These are phyloP conservation scores for Penicillium palitans DNA, from an alignment of 2,329 filamentous ascomycete species.

Conservation along the genomic window DNA sequence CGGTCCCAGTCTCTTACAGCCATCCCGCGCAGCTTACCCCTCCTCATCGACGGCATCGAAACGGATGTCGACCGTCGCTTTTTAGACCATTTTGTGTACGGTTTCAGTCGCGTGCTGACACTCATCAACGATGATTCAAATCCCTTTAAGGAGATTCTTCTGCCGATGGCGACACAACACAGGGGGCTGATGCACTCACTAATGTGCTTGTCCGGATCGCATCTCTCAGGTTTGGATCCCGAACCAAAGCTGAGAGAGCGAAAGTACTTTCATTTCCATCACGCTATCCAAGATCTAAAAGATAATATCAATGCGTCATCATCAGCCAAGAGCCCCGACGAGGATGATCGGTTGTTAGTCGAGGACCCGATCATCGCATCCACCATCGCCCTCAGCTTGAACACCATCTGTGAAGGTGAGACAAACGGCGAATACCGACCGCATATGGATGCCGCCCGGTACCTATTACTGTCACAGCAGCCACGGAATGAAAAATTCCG, in stretches of 20 bases:
- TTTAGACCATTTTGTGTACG: conserved; percentile 77
- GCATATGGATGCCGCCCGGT: conserved; percentile 74
- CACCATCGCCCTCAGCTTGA: conserved; percentile 60
- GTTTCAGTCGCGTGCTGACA: conserved; percentile 77
- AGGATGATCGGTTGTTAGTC: conserved; percentile 43
- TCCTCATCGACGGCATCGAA: conserved; percentile 77
- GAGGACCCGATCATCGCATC: conserved; percentile 63
- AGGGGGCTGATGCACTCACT: conserved; percentile 88
- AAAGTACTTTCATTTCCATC: conserved; percentile 56
- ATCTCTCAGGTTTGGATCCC: conserved; percentile 58
- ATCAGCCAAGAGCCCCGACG: conserved; percentile 19
- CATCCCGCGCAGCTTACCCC: conserved; percentile 51
- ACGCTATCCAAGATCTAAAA: conserved; percentile 43
- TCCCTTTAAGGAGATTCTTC: conserved; percentile 79
- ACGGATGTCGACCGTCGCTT: conserved; percentile 76
- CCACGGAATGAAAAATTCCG: conserved; percentile 68
- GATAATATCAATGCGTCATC: conserved; percentile 40
- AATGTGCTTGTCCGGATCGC: conserved; percentile 77
- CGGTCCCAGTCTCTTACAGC: conserved; percentile 35
- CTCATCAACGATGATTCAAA: conserved; percentile 79
- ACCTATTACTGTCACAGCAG: conserved; percentile 63
- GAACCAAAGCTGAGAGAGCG: conserved; percentile 54
- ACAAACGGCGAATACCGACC: conserved; percentile 71
- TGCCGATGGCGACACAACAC: conserved; percentile 78
- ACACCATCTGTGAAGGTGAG: conserved; percentile 62